Base-by-base conservation (phyloP, 2,329 filamentous ascomycete genomes). In the Aspergillus pseudonomiae region DNA sequence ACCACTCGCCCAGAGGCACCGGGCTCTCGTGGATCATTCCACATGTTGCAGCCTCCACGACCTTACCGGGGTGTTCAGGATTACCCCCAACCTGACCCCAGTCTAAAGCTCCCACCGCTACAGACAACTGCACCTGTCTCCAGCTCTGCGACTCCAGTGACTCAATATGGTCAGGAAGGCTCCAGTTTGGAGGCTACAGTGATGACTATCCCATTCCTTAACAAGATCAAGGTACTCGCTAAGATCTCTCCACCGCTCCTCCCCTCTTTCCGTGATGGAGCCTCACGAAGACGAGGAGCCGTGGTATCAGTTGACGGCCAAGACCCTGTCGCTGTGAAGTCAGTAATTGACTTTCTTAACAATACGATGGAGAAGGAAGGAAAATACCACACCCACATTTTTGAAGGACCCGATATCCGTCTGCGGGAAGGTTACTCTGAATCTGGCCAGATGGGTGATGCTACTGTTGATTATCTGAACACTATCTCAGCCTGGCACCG, bases 261-360 rank as follows among this genome's bases (percentile, higher is more conserved):
- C 6, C 70, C 71, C 1, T 69, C 71, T 30, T 75, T 75, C 63
- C 70, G 70, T 5, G 70, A 74, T 46, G 64, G 67, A 11, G 62
- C 56, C 21, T 63, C 68, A 6, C 82, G 71, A 68, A 80, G 82
- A 7, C 86, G 93, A n/a, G 94, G 94, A 0, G 87, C 91, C 0
- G 86, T 97, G 43, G 89, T 98, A 65, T 90, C 92, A 0, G 81
- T 98, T 32, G 94, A 98, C 77, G 94, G 94, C 0, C 84, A 90
- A 21, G 86, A 89, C 62, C 76, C 80, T 1, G 82, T 85, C 11
- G 86, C 91, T 4, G 88, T 92, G 4, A 80, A 83, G 3, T 84
- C 86, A 21, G 86, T 97, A 24, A 85, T 90, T 60, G 82, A 84
- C 39, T 89, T 89, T 69, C 81, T 96, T 71, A 83, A 80, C 63